Evolutionary conservation across 1,139 yeast species (phyloP), one percentile per base, ranked within the genome.

Genomic region (Kodamaea sp.): DNA sequence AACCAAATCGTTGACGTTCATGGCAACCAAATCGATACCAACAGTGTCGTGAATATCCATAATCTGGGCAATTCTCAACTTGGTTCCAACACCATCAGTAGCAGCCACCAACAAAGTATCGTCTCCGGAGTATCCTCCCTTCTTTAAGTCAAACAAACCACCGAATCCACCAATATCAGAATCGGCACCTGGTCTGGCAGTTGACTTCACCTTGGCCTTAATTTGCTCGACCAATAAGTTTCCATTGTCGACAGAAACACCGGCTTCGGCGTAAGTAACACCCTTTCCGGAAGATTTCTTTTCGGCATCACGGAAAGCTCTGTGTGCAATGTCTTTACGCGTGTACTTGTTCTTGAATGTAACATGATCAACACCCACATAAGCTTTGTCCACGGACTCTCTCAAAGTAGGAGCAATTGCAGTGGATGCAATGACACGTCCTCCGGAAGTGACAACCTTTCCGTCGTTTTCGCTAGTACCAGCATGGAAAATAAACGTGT

Each of bases 121-220:
- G 42, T 73, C 78, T 19, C 78, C 66, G 42, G 81, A 78, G 63
- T 83, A 94, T 8, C 97, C 97, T 30, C 96, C 95, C 34, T 82
- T 80, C 52, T 82, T 78, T 52, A 94, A 73, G 59, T 94, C 98
- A 50, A 94, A 94, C 28, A 90, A 69, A 46, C 98, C 99, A 46
- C 99, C 99, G 55, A 94, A 94, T 4, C 99, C 99, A 57, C 99
- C 99, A 50, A 94, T 92, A 50, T 89, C 96, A 14, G 97, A 88
- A 57, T 92, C 97, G 28, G 98, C 95, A 52, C 99, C 99, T 22
- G 95, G 73, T 63, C 99, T 83, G 28, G 86, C 82, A 14, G 99
- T 94, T n/a, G 96, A 83, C 63, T 85, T 87, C 33, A 94, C 98
- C 62, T 83, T 80, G 34, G 82, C 78, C 66, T 94, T 94, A 63